These are phyloP conservation scores for Tulasnella sp. DNA, from an alignment of 768 basidiomycete species.

Conservation along the genomic window DNA sequence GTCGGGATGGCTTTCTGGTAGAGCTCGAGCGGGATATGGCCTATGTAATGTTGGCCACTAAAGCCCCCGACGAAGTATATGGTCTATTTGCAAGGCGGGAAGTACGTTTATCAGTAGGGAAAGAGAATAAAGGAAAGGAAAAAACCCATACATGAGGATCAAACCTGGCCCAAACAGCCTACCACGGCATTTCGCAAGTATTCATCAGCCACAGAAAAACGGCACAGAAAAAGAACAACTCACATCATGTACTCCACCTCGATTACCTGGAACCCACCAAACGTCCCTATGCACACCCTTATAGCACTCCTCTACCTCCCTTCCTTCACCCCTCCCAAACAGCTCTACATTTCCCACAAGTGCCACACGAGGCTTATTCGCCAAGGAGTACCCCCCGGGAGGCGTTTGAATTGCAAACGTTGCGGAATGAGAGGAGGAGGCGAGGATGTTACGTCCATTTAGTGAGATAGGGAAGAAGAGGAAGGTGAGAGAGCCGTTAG, in stretches of 20 bases:
- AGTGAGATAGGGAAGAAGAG: constrained; percentile 44
- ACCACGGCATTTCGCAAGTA: background rate
- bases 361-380: constrained; percentile 37
- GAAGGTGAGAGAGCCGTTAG: constrained; percentile 41
- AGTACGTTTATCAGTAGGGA: constrained; percentile 1
- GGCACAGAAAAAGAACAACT: constrained; percentile 15
- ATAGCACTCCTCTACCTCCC: constrained; percentile 33
- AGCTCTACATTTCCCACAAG: constrained; percentile 39
- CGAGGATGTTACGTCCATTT: constrained; percentile 39
- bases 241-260: constrained; percentile 35
- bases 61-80: constrained; percentile 46
- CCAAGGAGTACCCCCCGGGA: constrained; percentile 29
- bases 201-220: background rate
- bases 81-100: constrained; percentile 25
- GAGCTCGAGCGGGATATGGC: constrained; percentile 36
- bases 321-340: constrained; percentile 25
- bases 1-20: constrained; percentile 27
- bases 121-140: background rate
- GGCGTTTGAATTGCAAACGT: constrained; percentile 35
- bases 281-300: constrained; percentile 35
- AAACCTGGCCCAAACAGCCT: constrained; percentile 46
- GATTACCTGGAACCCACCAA: constrained; percentile 39
- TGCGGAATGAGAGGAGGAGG: constrained; percentile 30
- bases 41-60: constrained; percentile 40
- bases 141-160: constrained; percentile 36